Base-by-base conservation (phyloP, 805 yeast species). In the Kregervanrija fluxuum region DNA sequence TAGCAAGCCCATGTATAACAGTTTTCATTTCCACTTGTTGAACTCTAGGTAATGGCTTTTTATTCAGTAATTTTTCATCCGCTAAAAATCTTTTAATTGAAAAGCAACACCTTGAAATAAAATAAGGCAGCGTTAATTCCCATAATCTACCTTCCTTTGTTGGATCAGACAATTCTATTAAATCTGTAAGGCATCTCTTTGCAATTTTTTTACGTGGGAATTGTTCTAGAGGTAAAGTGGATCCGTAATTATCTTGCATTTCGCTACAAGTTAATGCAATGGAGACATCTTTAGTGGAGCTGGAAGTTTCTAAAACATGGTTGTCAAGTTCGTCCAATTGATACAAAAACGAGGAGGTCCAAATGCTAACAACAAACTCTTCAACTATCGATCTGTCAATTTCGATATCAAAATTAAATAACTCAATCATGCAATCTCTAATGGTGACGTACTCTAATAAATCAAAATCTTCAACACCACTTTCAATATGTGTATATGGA, bases 1-100 rank as follows among this genome's bases (percentile, higher is more conserved):
- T 22, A 22, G 28, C 28, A 22, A 79, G 52, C 0, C 85, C 83
- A 4, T 59, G 47, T 17, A 82, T 52, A 5, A 79, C 54, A 0
- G 66, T 53, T 11, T 51, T 49, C n/a, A 89, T 55, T 58, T 90
- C 98, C 5, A 66, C 61, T 43, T 75, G 75, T 51, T 86, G 87
- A 8, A 85, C 60, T 35, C 73, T 69, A 0, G 91, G 76, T 12
- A 85, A 66, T 1, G 97, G 97, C 42, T 74, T 74, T 30, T 61
- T 67, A 33, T 79, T 76, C 5, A 82, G 57, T 11, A 89, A 62
- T 31, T 70, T 74, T 41, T 72, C 75, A 50, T 85, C 89, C 12
- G 82, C 77, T 6, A 85, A 66, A 48, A 77, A 80, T 47, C 83
- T 75, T 44, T 83, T 70, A 37, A 90, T 62, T 0, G 78, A 72